Evolutionary conservation across 1,139 yeast genomes (phyloP).

Genomic region (Blastobotrys malaysiensis): DNA sequence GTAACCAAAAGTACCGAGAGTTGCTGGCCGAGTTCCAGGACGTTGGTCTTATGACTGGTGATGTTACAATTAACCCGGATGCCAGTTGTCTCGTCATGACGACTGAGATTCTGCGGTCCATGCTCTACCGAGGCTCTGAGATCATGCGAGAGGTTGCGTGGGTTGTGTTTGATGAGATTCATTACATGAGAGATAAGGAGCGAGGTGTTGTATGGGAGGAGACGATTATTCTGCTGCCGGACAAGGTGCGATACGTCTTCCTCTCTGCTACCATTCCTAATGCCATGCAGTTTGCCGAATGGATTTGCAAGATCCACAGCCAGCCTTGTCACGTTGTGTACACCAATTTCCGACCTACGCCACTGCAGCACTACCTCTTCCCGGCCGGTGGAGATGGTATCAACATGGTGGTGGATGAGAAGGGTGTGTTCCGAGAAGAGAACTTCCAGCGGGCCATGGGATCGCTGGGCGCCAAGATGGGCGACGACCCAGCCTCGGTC

Average conservation of each 20-base stretch:
- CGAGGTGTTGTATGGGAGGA: conserved; percentile 99
- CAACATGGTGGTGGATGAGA: conserved; percentile 95
- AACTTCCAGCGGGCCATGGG: conserved; percentile 99
- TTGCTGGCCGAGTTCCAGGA: conserved; percentile 78
- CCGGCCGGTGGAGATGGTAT: conserved; percentile 98
- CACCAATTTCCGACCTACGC: conserved; percentile 98
- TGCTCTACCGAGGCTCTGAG: conserved; percentile 92
- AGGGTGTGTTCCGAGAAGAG: conserved; percentile 92
- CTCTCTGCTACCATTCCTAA: conserved; percentile 94
- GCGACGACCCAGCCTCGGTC: conserved; percentile 71
- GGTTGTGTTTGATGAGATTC: conserved; percentile 95
- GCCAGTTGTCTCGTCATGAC: conserved; percentile 98
- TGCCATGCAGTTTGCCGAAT: conserved; percentile 97
- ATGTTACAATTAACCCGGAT: conserved; percentile 93
- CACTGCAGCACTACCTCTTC: conserved; percentile 91
- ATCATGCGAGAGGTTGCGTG: conserved; percentile 95
- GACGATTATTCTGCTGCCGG: conserved; percentile 90
- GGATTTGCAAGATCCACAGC: conserved; percentile 91
- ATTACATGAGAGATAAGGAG: conserved; percentile 90
- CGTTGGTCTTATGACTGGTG: conserved; percentile 97
- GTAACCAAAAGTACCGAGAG: conserved; percentile 95
- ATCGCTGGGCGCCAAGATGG: conserved; percentile 71
- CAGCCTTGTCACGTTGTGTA: conserved; percentile 99
- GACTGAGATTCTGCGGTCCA: conserved; percentile 87
- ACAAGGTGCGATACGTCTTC: conserved; percentile 61